Evolutionary conservation across 2,329 filamentous ascomycete genomes (phyloP).

Genomic region (Alternaria brassicae): DNA sequence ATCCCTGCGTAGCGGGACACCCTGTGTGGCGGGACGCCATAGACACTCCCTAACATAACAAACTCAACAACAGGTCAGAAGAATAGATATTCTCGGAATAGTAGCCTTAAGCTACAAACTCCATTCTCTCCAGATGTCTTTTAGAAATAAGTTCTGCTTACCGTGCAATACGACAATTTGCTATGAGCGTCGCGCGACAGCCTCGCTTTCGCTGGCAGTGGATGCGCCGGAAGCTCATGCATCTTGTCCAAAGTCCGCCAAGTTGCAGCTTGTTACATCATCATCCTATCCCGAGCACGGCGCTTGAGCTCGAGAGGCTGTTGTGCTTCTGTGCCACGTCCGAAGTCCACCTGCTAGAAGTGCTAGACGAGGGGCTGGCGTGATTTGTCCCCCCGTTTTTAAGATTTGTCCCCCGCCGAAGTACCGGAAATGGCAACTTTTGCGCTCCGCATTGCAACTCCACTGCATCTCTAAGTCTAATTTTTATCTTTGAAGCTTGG

Average conservation of each 20-base stretch:
- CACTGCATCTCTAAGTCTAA: too few species aligned
- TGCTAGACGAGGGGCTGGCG: constrained; percentile 15
- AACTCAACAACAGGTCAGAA: not conserved
- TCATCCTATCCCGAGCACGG: not conserved
- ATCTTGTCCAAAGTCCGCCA: not conserved
- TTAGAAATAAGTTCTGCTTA: not conserved
- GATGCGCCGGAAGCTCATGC: not conserved
- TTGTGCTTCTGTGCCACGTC: constrained; percentile 18
- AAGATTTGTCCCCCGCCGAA: too few species aligned
- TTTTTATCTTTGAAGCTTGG: too few species aligned
- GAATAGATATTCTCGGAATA: constrained; percentile 7
- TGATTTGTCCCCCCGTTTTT: too few species aligned
- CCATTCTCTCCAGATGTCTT: not conserved
- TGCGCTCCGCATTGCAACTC: too few species aligned
- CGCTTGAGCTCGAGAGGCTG: not conserved
- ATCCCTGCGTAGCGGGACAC: constrained; percentile 7
- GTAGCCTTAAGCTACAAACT: not conserved
- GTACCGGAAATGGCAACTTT: too few species aligned
- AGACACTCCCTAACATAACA: constrained; percentile 6
- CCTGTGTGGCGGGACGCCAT: constrained; percentile 1
- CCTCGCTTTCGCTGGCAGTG: not conserved
- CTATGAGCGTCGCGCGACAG: not conserved
- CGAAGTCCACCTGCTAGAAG: constrained; percentile 21
- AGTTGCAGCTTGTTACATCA: not conserved
- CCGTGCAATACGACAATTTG: not conserved